Evolutionary conservation across 164 flowering plant genomes (phyloP).

Genomic region (Stephania cephalantha): DNA sequence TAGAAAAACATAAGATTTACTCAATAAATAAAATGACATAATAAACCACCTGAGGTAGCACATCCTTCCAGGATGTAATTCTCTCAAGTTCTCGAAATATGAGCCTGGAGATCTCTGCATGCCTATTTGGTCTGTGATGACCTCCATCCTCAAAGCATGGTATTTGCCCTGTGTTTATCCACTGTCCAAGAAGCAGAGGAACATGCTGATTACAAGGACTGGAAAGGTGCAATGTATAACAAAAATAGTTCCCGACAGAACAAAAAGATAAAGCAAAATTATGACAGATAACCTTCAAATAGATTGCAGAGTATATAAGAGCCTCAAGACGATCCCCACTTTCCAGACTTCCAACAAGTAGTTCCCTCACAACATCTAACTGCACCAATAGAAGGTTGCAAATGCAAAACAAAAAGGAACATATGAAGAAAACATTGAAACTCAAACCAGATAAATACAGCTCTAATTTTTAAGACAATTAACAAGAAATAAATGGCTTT

Average conservation of each 20-base stretch:
- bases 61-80: conserved; percentile 48
- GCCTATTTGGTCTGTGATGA: conserved; percentile 91
- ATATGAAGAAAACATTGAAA: background rate
- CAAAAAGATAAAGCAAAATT: background rate
- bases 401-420: background rate
- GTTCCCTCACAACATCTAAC: conserved; percentile 86
- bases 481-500: background rate
- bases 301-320: conserved; percentile 72
- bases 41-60: conserved; percentile 54
- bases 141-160: conserved; percentile 98
- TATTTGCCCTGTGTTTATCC: conserved; percentile 97
- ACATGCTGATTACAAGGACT: background rate
- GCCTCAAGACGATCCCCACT: conserved; percentile 60
- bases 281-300: conserved; percentile 59
- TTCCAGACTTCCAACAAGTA: conserved; percentile 45
- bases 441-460: background rate
- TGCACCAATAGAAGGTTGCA: conserved; percentile 16
- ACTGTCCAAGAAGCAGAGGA: conserved; percentile 42
- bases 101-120: conserved; percentile 93
- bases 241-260: background rate
- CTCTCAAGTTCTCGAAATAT: conserved; percentile 87
- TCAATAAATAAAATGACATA: background rate
- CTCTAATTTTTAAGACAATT: background rate
- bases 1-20: background rate
- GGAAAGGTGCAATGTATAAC: background rate